phyloP scores from a whole-genome alignment of 2,329 filamentous ascomycete species.

The Ophiostoma fasciatum region DNA sequence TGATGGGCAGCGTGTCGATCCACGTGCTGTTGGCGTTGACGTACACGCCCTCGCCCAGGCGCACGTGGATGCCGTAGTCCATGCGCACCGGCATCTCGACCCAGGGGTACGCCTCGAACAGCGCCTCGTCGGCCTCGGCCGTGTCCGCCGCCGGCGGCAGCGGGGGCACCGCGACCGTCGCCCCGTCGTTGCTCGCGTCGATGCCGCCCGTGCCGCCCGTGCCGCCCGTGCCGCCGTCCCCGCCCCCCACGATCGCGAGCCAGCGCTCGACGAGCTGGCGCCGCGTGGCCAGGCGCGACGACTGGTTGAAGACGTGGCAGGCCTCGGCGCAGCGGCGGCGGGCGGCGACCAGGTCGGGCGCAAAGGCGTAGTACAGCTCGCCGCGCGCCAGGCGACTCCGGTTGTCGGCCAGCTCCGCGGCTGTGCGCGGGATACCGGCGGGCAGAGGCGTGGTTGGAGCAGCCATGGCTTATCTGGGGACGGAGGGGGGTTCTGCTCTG shows the following conservation, averaged over 20 bases:
- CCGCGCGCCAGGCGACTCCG: conserved; percentile 44
- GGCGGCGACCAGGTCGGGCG: conserved; percentile 48
- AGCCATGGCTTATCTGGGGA: too few relatives aligned
- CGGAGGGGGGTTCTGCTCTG: too few relatives aligned
- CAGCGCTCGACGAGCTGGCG: conserved; percentile 52
- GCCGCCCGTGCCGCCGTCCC: too few relatives aligned
- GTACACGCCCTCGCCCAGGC: conserved; percentile 54
- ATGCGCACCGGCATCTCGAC: conserved; percentile 54
- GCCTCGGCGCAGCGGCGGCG: conserved; percentile 49
- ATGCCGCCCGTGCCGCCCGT: too few relatives aligned
- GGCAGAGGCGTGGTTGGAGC: conserved; percentile 4
- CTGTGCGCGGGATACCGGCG: conserved; percentile 6
- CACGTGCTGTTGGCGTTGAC: conserved; percentile 63
- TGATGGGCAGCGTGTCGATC: conserved; percentile 62
- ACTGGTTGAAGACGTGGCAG: conserved; percentile 44
- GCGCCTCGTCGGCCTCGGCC: conserved; percentile 46
- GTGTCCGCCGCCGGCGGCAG: conserved; percentile 44
- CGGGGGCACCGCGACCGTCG: too few relatives aligned
- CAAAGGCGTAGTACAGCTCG: conserved; percentile 62
- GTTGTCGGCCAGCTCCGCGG: conserved; percentile 31
- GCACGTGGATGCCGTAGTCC: conserved; percentile 68
- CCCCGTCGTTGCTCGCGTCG: too few relatives aligned
- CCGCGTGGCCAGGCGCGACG: conserved; percentile 39
- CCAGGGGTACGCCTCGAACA: conserved; percentile 51
- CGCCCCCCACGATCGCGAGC: too few relatives aligned